These are phyloP conservation scores for Curvularia eragrostidis DNA, from an alignment of 2,329 filamentous ascomycete species.

Conservation along the genomic window DNA sequence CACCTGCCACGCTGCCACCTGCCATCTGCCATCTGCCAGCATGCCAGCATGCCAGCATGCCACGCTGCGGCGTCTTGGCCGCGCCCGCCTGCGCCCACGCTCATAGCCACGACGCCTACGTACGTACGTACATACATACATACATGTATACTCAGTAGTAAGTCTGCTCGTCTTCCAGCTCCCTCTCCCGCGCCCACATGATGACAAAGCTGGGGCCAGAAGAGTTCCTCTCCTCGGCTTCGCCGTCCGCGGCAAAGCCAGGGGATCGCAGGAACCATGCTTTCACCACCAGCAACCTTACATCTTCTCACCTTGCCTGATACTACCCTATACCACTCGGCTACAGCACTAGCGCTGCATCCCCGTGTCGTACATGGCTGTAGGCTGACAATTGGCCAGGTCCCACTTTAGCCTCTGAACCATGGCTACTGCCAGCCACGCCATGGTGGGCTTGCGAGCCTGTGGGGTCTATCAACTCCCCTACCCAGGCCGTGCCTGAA, in stretches of 20 bases:
- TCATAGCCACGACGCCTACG: no score
- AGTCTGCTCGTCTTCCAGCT: background rate
- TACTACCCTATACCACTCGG: background rate
- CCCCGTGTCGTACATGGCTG: background rate
- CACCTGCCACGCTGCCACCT: background rate
- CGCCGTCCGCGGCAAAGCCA: background rate
- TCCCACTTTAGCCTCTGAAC: background rate
- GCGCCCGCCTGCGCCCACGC: no score
- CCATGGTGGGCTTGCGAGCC: background rate
- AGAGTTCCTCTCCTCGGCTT: conserved; percentile 28
- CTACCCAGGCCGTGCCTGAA: background rate
- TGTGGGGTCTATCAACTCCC: background rate
- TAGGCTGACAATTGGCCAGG: conserved; percentile 4
- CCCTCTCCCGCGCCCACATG: conserved; percentile 16
- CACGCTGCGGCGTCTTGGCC: no score
- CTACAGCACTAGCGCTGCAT: background rate
- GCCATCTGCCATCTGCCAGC: no score
- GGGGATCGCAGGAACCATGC: conserved; percentile 31
- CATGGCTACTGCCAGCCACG: conserved; percentile 1
- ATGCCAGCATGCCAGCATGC: no score
- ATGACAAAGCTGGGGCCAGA: conserved; percentile 49
- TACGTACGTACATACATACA: no score
- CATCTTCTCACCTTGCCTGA: conserved; percentile 39
- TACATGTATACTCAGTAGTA: no score
- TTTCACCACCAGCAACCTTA: conserved; percentile 32